Evolutionary conservation across 768 basidiomycete genomes (phyloP).

Genomic region (Inosperma sp.): DNA sequence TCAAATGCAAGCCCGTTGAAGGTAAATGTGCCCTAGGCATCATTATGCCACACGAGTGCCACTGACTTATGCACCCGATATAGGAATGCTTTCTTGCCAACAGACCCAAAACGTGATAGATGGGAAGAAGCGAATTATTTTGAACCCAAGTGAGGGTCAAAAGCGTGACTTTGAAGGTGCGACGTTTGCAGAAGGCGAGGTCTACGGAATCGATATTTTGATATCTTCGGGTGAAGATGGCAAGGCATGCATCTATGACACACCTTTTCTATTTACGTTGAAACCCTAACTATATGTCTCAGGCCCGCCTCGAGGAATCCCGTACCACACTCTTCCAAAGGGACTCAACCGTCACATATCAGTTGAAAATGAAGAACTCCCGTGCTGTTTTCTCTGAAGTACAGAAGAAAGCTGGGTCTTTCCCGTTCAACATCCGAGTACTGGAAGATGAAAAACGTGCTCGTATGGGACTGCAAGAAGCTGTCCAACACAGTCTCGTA

Average conservation of each 20-base stretch:
- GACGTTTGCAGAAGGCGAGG: constrained; percentile 89
- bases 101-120: constrained; percentile 93
- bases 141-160: constrained; percentile 83
- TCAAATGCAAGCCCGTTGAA: constrained; percentile 92
- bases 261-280: constrained; percentile 10
- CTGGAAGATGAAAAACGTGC: constrained; percentile 96
- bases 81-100: constrained; percentile 94
- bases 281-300: background rate
- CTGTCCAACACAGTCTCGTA: constrained; percentile 89
- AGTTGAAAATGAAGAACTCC: constrained; percentile 96
- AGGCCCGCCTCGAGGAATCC: constrained; percentile 88
- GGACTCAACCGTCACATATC: constrained; percentile 81
- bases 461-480: constrained; percentile 92
- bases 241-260: constrained; percentile 58
- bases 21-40: constrained; percentile 38
- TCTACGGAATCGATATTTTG: constrained; percentile 92
- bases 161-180: constrained; percentile 80
- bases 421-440: constrained; percentile 94
- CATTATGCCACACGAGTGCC: too few species aligned
- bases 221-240: constrained; percentile 86
- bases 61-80: too few species aligned
- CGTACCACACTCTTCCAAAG: constrained; percentile 93
- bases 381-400: constrained; percentile 96
- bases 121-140: constrained; percentile 91
- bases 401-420: constrained; percentile 95